Conservation (phyloP, 73 alveolate species). For the Uronychia setigera region DNA sequence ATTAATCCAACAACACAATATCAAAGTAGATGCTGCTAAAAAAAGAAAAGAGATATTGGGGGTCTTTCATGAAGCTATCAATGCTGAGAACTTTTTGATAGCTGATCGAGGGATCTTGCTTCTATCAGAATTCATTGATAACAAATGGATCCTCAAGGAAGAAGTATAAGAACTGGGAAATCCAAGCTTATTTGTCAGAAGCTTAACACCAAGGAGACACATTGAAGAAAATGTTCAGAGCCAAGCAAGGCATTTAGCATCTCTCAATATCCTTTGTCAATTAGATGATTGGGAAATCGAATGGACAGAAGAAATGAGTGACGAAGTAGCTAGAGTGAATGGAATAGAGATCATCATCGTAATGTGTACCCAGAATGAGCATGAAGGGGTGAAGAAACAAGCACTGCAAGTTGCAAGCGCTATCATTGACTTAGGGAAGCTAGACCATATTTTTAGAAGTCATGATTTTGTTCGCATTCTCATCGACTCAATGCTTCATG, state of each 20-base stretch:
- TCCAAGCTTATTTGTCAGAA: slow-evolving; percentile 9
- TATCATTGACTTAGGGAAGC: slow-evolving; percentile 54
- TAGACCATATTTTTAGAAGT: slow-evolving; percentile 14
- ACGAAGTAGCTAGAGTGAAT: slow-evolving; percentile 21
- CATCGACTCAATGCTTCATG: slow-evolving; percentile 20
- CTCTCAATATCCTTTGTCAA: slow-evolving; percentile 54
- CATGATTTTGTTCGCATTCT: slow-evolving; percentile 30
- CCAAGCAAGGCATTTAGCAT: slow-evolving; percentile 43
- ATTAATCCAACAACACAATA: slow-evolving; percentile 24
- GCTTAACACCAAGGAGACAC: slow-evolving; percentile 44
- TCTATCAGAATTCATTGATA: slow-evolving; percentile 43
- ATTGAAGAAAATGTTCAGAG: slow-evolving; percentile 50
- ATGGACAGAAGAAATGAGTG: slow-evolving; percentile 40
- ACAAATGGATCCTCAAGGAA: slow-evolving; percentile 31
- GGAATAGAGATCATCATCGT: slow-evolving; percentile 44
- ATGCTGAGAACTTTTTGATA: slow-evolving; percentile 19
- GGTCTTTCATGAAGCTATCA: slow-evolving; percentile 42
- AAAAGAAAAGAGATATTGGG: slow-evolving; percentile 45
- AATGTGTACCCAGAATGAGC: slow-evolving; percentile 34
- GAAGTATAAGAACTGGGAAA: slow-evolving; percentile 43
- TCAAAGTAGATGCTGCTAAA: slow-evolving; percentile 36
- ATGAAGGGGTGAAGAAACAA: slow-evolving; percentile 42
- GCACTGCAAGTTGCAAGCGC: slow-evolving; percentile 51
- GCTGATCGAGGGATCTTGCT: slow-evolving; percentile 49
- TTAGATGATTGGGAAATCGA: slow-evolving; percentile 57